A percentile compares a stretch with the other conserved stretches of the same genome.
Conservation (phyloP, 306 rosid genomes). For the Trifolium repens region DNA sequence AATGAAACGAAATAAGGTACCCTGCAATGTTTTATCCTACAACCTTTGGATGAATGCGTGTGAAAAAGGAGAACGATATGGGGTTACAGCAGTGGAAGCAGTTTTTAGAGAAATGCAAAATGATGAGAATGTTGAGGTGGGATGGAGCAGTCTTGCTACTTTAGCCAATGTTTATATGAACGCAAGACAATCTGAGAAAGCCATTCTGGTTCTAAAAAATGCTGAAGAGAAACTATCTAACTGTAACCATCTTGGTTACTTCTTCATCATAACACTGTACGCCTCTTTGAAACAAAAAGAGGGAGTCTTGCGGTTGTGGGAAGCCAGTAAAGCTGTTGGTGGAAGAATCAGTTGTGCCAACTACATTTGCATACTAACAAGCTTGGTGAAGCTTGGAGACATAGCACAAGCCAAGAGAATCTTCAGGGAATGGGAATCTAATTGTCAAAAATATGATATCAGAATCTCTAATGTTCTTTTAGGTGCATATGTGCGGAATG, state of each 20-base stretch:
- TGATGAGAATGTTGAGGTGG: conserved; percentile 67
- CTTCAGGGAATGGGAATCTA: conserved; percentile 78
- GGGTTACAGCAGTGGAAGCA: conserved; percentile 58
- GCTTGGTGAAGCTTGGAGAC: conserved; percentile 76
- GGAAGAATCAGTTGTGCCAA: conserved; percentile 74
- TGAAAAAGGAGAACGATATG: conserved; percentile 49
- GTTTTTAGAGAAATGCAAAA: conserved; percentile 67
- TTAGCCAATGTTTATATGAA: conserved; percentile 66
- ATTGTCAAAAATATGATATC: conserved; percentile 63
- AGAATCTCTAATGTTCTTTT: conserved; percentile 86
- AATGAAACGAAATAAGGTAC: conserved; percentile 73
- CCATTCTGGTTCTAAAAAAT: conserved; percentile 52
- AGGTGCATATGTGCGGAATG: conserved; percentile 82
- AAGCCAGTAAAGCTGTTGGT: conserved; percentile 62
- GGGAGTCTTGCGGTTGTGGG: conserved; percentile 75
- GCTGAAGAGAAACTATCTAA: conserved; percentile 74
- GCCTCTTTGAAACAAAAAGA: conserved; percentile 65
- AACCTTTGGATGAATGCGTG: conserved; percentile 85
- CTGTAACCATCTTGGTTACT: conserved; percentile 69
- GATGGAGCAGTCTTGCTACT: conserved; percentile 89
- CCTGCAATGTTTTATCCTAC: conserved; percentile 72
- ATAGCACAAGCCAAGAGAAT: conserved; percentile 62
- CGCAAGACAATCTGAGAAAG: conserved; percentile 63
- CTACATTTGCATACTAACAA: conserved; percentile 69
- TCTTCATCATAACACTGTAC: conserved; percentile 75